Evolutionary conservation across 2,329 filamentous ascomycete genomes (phyloP), one percentile per base, ranked within the genome.

Genomic region (Xylariaceae sp.): DNA sequence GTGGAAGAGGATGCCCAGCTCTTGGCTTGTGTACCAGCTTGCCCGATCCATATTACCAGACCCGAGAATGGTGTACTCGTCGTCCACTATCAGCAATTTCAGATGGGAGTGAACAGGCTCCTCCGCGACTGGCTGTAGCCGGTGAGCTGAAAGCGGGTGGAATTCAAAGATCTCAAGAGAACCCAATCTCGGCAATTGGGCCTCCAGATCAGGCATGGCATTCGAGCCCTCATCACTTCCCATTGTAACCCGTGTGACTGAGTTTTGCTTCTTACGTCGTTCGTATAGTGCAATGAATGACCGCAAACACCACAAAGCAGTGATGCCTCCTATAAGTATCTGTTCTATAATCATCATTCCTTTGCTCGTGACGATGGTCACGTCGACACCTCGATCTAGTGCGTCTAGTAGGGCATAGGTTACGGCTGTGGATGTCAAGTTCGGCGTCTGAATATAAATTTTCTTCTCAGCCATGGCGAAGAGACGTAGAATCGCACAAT

Each of bases 21-120:
- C 90, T 73, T 94, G 90, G 71, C 88, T 92, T 4, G 90, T 94
- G 73, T 84, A 92, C 88, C 89, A 94, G 70, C 88, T 92, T 6
- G 90, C 89, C 1, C 90, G 82, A 73, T 95, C 90, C 80, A 92
- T 84, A 70, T 95, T 95, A 1, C 89, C 90, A 15, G 88, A 92
- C 0, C 90, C 90, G 2, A 94, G 75, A 0, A 94, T 78, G 1
- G 87, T 77, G 17, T 85, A 83, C 62, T 85, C 78, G 1, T 78
- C 78, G 70, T 95, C 90, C 2, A 93, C 82, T 56, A 92, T 79
- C 0, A 84, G 88, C 69, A 92, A 80, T 73, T 95, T 95, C 59
- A 93, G 77, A 73, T 95, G 90, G 3, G 85, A 87, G 56, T 90
- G 86, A 2, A 88, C 83, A 0, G 89, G 88, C 67, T 89, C 85